These are phyloP conservation scores for Naganishia friedmannii DNA, from an alignment of 768 basidiomycete genomes.

Conservation along the genomic window DNA sequence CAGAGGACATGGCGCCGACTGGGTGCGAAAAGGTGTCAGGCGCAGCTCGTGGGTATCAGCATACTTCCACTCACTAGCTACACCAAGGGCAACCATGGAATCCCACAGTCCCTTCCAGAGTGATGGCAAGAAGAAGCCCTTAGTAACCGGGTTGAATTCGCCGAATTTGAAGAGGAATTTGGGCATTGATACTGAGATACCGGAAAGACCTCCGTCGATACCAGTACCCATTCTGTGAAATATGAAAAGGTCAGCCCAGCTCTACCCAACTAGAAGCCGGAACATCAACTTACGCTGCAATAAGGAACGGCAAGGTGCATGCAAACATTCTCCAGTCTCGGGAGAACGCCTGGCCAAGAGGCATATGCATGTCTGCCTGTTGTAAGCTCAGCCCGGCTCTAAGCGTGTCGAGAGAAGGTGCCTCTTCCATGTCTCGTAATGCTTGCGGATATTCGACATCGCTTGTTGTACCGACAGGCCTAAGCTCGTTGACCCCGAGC, in stretches of 20 bases:
- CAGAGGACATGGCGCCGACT: conserved; percentile 27
- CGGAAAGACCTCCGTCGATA: conserved; percentile 24
- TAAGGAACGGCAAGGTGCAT: conserved; percentile 19
- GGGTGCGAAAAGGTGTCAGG: not conserved
- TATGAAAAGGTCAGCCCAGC: not conserved
- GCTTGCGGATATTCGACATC: conserved; percentile 31
- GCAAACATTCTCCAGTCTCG: conserved; percentile 24
- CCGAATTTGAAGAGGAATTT: conserved; percentile 30
- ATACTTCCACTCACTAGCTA: conserved; percentile 14
- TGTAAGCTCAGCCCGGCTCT: not conserved
- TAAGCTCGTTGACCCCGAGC: not conserved
- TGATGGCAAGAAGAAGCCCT: conserved; percentile 25
- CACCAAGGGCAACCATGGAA: conserved; percentile 22
- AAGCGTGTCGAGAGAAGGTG: conserved; percentile 18
- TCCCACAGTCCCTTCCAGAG: conserved; percentile 26
- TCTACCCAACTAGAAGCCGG: not conserved
- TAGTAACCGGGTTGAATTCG: conserved; percentile 29
- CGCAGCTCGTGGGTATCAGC: too few species aligned
- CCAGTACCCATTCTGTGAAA: conserved; percentile 20
- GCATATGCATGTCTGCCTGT: conserved; percentile 9
- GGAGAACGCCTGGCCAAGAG: not conserved
- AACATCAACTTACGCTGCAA: conserved; percentile 7
- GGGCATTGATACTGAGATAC: conserved; percentile 25
- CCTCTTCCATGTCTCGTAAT: conserved; percentile 26
- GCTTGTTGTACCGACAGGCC: conserved; percentile 1